A percentile compares a stretch with the other conserved stretches of the same genome.
Evolutionary conservation across 805 yeast genomes (phyloP).

Genomic region (Komagataella ulmi): DNA sequence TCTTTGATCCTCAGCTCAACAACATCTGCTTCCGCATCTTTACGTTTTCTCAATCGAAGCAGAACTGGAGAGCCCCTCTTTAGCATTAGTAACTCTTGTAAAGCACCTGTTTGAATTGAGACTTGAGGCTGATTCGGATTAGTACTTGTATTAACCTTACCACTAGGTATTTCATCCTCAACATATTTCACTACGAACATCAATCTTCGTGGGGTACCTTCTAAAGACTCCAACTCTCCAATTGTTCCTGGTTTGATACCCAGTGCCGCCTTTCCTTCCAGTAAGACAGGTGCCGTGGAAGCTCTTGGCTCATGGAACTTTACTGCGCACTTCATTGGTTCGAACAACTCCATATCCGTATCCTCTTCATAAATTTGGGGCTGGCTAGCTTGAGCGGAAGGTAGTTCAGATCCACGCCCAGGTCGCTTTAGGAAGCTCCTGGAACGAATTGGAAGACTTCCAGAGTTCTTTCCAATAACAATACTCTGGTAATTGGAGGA

Average conservation of each 20-base stretch:
- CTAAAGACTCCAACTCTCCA: conserved; percentile 49
- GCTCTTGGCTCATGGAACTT: conserved; percentile 57
- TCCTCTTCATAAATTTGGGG: conserved; percentile 1
- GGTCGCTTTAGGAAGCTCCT: not conserved
- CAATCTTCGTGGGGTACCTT: conserved; percentile 23
- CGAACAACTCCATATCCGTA: conserved; percentile 2
- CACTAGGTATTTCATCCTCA: conserved; percentile 14
- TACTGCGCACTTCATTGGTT: conserved; percentile 31
- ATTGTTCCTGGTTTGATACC: conserved; percentile 63
- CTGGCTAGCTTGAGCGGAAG: not conserved
- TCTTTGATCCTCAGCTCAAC: conserved; percentile 77
- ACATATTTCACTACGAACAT: conserved; percentile 27
- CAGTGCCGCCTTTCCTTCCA: conserved; percentile 47
- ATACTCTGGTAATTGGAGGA: not conserved
- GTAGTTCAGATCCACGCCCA: not conserved
- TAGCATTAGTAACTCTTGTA: conserved; percentile 48
- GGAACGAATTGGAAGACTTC: not conserved
- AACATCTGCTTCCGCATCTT: conserved; percentile 59
- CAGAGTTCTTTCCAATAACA: not conserved
- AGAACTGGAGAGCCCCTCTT: conserved; percentile 56
- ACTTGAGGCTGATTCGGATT: conserved; percentile 20
- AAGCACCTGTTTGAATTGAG: conserved; percentile 45
- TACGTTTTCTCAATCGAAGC: conserved; percentile 31
- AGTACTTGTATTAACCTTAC: conserved; percentile 3
- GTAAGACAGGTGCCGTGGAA: conserved; percentile 42